These are phyloP conservation scores for Naganishia kalamii DNA, from an alignment of 768 basidiomycete genomes.

Conservation along the genomic window DNA sequence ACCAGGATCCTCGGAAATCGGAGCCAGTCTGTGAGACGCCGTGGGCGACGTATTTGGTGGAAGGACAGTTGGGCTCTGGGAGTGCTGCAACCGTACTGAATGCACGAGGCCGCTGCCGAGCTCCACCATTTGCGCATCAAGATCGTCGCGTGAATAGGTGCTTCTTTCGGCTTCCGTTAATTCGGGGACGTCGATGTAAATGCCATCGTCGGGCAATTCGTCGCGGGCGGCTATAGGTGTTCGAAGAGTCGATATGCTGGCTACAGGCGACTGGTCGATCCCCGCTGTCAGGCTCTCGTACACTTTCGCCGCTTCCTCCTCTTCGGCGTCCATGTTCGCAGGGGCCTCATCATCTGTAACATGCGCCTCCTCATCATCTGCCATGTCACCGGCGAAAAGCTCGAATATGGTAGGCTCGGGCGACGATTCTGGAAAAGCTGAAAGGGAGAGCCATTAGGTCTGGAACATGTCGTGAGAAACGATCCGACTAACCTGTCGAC, in stretches of 20 bases:
- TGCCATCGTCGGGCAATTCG: slow-evolving; percentile 1
- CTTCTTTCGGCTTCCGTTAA: neutral
- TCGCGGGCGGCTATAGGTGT: too few relatives aligned
- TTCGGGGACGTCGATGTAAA: neutral
- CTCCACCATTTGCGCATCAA: too few relatives aligned
- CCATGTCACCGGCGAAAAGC: too few relatives aligned
- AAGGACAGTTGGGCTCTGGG: too few relatives aligned
- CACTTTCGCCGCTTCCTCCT: slow-evolving; percentile 33
- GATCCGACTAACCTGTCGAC: neutral
- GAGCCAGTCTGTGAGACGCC: too few relatives aligned
- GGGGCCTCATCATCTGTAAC: slow-evolving; percentile 24
- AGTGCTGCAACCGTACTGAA: too few relatives aligned
- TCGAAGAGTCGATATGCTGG: neutral
- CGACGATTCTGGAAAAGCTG: neutral
- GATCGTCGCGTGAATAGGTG: neutral
- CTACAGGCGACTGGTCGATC: too few relatives aligned
- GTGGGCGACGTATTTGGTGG: too few relatives aligned
- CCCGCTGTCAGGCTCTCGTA: slow-evolving; percentile 40
- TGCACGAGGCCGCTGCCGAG: too few relatives aligned
- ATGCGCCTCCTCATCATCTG: slow-evolving; percentile 21
- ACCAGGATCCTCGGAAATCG: too few relatives aligned
- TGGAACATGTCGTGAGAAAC: neutral
- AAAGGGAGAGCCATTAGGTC: neutral
- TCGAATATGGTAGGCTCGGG: neutral
- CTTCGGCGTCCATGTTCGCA: slow-evolving; percentile 6